Conservation (phyloP, 768 basidiomycete species). For the Panaeolus cyanescens region DNA sequence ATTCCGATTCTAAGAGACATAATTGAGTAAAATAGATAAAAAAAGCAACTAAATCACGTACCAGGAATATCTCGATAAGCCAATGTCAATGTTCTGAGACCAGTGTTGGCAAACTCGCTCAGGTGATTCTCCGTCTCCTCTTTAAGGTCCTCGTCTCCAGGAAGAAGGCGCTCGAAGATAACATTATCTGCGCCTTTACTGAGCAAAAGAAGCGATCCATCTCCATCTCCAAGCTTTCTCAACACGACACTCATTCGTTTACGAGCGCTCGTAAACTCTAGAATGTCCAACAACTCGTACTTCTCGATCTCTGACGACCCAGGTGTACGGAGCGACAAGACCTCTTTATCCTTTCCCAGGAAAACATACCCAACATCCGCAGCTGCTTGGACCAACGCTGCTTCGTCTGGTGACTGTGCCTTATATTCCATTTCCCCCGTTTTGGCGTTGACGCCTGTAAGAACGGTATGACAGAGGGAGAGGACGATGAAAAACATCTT, state of each 20-base stretch:
- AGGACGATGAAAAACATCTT: conserved; percentile 92
- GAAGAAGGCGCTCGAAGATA: conserved; percentile 84
- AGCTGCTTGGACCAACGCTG: conserved; percentile 95
- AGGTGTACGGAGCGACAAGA: conserved; percentile 75
- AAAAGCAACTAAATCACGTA: conserved; percentile 30
- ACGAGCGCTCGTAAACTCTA: conserved; percentile 91
- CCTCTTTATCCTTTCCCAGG: conserved; percentile 83
- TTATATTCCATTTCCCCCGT: conserved; percentile 87
- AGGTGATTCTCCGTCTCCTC: conserved; percentile 79
- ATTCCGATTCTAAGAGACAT: conserved; percentile 40
- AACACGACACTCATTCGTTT: conserved; percentile 96
- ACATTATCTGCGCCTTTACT: conserved; percentile 96
- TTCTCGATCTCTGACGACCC: conserved; percentile 65
- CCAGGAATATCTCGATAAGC: conserved; percentile 83
- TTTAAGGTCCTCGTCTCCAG: conserved; percentile 67
- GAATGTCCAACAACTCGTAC: conserved; percentile 87
- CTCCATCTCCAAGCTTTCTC: conserved; percentile 63
- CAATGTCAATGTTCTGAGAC: conserved; percentile 87
- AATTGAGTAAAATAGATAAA: neutral
- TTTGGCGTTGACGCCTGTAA: conserved; percentile 66
- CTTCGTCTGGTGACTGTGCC: conserved; percentile 95
- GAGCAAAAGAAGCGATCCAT: conserved; percentile 65
- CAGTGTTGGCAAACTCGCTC: conserved; percentile 82
- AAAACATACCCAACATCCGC: conserved; percentile 95
- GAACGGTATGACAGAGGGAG: conserved; percentile 91